These are phyloP conservation scores for Ensete ventricosum DNA, from an alignment of 176 grass and related monocot species.

Conservation along the genomic window DNA sequence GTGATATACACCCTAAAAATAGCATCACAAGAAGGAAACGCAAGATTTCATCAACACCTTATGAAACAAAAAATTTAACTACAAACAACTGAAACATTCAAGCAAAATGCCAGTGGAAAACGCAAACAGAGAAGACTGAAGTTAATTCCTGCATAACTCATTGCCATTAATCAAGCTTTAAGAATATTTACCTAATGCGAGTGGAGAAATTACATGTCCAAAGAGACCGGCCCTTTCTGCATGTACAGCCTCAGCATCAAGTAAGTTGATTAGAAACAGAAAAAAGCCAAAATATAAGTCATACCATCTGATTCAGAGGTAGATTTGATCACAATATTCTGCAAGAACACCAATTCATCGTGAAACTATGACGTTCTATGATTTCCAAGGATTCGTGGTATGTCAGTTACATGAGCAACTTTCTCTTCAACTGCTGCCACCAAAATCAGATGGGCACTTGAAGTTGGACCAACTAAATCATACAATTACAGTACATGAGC, in stretches of 20 bases:
- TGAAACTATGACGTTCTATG: background rate
- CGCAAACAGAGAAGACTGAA: background rate
- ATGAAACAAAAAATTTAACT: too few species aligned
- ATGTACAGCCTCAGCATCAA: too few species aligned
- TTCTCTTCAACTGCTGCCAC: background rate
- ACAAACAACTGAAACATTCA: too few species aligned
- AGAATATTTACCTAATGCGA: background rate
- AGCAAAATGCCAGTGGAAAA: too few species aligned
- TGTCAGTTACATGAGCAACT: background rate
- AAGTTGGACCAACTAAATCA: background rate
- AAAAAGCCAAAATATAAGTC: too few species aligned
- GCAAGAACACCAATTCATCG: background rate
- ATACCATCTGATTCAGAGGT: background rate
- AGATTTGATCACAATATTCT: background rate
- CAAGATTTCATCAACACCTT: too few species aligned
- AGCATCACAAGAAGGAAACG: too few species aligned
- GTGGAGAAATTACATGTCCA: too few species aligned
- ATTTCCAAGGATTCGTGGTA: background rate
- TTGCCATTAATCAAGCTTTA: background rate
- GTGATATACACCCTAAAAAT: too few species aligned
- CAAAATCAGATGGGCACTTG: background rate
- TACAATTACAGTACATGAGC: constrained; percentile 2
- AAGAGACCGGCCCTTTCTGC: too few species aligned
- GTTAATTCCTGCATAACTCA: background rate
- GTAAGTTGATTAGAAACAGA: too few species aligned